A percentile compares a stretch with the other conserved stretches of the same genome.
Evolutionary conservation across 2,329 filamentous ascomycete species (phyloP).

Genomic region (Pseudocercospora fijiensis): DNA sequence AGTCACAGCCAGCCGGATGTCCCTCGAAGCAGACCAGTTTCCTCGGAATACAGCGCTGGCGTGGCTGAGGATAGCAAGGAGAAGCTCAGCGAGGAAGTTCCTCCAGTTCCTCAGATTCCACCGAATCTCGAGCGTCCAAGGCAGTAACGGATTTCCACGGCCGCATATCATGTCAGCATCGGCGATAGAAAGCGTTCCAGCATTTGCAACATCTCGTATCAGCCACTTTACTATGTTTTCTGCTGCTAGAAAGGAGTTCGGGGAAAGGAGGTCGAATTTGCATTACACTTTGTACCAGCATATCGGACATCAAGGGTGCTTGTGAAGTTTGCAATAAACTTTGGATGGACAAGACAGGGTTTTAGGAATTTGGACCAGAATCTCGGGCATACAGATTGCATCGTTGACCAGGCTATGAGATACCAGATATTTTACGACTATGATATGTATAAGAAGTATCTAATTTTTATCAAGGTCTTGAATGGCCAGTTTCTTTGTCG

Average conservation of each 20-base stretch:
- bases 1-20: constrained; percentile 3
- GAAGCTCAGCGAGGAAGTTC: constrained; percentile 1
- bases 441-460: neutral
- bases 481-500: neutral
- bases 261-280: neutral
- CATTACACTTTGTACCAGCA: neutral
- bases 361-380: neutral
- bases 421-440: neutral
- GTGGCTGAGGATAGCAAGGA: neutral
- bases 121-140: neutral
- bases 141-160: constrained; percentile 2
- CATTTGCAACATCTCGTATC: neutral
- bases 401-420: neutral
- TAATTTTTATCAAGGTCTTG: neutral
- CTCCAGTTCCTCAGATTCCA: neutral
- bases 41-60: constrained; percentile 1
- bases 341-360: neutral
- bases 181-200: constrained; percentile 6
- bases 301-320: too few species aligned
- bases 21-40: neutral
- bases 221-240: neutral
- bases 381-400: neutral
- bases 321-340: neutral
- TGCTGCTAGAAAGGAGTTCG: neutral
- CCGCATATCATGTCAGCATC: neutral